Percentiles rank a stretch among this genome's conserved stretches.
Evolutionary conservation across 352 stramenopile species (phyloP).

Genomic region (Pythium myriotylum): DNA sequence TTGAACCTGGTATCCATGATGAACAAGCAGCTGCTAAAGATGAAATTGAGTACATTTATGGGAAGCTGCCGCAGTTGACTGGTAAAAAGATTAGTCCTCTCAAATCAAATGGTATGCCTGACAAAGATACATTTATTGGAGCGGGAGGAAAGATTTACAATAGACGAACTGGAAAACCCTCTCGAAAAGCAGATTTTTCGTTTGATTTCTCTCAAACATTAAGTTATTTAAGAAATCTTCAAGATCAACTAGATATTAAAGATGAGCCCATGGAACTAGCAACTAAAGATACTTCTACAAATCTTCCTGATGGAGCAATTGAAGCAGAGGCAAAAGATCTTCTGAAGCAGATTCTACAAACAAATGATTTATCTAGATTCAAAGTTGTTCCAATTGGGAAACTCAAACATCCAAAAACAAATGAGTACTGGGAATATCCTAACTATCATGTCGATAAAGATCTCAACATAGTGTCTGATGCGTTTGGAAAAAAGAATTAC

Average conservation of each 20-base stretch:
- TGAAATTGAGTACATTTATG: constrained; percentile 11
- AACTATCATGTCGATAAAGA: constrained; percentile 6
- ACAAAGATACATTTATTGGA: constrained; percentile 5
- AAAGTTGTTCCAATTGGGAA: constrained; percentile 15
- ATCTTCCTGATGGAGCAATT: constrained; percentile 12
- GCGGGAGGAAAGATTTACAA: constrained; percentile 5
- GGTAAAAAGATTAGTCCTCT: constrained; percentile 13
- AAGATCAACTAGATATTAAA: constrained; percentile 7
- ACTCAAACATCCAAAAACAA: constrained; percentile 7
- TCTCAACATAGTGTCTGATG: constrained; percentile 1
- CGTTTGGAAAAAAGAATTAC: constrained; percentile 5
- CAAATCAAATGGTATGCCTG: constrained; percentile 13
- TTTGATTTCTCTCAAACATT: constrained; percentile 20
- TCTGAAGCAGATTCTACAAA: constrained; percentile 10
- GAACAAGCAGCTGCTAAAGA: constrained; percentile 9
- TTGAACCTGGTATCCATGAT: constrained; percentile 7
- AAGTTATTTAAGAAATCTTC: constrained; percentile 6
- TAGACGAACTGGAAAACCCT: constrained; percentile 6
- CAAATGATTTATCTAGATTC: constrained; percentile 18
- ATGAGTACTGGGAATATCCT: constrained; percentile 6
- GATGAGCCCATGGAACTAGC: constrained; percentile 6
- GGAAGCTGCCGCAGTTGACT: constrained; percentile 11
- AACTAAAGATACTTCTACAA: constrained; percentile 7
- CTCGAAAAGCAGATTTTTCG: constrained; percentile 9
- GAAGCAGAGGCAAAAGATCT: constrained; percentile 9